phyloP scores from a whole-genome alignment of 2,329 filamentous ascomycete genomes.

The Niveomyces coronatus region DNA sequence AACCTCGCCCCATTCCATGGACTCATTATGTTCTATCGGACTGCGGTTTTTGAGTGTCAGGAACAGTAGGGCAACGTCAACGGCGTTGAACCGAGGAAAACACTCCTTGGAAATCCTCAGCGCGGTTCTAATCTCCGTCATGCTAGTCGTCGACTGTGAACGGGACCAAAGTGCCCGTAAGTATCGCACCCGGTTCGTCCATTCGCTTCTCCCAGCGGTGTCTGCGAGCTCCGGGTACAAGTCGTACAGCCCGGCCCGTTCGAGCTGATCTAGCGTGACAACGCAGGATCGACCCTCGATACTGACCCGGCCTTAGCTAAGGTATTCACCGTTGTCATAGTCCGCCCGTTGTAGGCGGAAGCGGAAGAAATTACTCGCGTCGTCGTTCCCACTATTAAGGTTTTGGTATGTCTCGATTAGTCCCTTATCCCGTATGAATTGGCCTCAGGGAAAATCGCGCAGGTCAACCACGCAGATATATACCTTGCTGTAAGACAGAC shows the following conservation, averaged over 20 bases:
- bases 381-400: not conserved
- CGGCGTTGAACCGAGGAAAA: not conserved
- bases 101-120: not conserved
- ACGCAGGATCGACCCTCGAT: not conserved
- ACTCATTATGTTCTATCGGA: not conserved
- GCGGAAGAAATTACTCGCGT: not conserved
- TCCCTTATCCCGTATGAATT: not conserved
- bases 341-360: not conserved
- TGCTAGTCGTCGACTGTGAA: not conserved
- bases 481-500: not conserved
- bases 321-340: conserved; percentile 1
- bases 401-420: not conserved
- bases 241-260: not conserved
- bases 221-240: not conserved
- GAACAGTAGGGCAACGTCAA: not conserved
- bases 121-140: not conserved
- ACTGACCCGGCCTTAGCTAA: not conserved
- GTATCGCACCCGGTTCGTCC: not conserved
- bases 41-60: not conserved
- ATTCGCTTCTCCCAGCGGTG: not conserved
- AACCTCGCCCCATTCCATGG: no score
- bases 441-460: not conserved
- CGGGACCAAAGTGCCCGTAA: not conserved
- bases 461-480: not conserved
- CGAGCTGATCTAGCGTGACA: not conserved